Conservation (phyloP, 345 rosid genomes). For the Anastatica hierochuntica region DNA sequence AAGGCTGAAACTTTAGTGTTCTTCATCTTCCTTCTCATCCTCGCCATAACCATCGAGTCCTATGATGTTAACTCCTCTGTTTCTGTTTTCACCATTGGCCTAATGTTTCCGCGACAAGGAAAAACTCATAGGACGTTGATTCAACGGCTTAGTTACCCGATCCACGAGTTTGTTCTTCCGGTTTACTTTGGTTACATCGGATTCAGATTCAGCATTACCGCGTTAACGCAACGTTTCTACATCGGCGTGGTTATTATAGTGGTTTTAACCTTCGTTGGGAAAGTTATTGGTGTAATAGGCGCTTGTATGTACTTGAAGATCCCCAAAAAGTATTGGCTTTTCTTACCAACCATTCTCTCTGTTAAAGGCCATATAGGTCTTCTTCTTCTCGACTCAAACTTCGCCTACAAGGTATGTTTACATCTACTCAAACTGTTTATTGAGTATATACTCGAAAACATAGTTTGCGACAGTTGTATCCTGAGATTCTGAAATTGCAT, state of each 20-base stretch:
- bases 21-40: constrained; percentile 31
- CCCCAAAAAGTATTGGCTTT: constrained; percentile 39
- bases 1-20: constrained; percentile 48
- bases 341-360: constrained; percentile 51
- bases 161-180: constrained; percentile 68
- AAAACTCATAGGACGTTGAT: constrained; percentile 63
- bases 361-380: constrained; percentile 73
- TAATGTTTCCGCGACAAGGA: constrained; percentile 79
- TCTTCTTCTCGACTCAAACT: constrained; percentile 27
- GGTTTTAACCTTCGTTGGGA: constrained; percentile 34
- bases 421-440: not conserved
- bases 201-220: constrained; percentile 43
- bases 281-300: constrained; percentile 44
- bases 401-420: constrained; percentile 11
- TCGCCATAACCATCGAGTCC: constrained; percentile 35
- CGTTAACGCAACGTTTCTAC: constrained; percentile 2
- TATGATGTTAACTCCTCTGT: constrained; percentile 35
- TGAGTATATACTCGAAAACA: not conserved
- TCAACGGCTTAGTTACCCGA: constrained; percentile 50
- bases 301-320: constrained; percentile 49
- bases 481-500: too few relatives aligned
- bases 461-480: too few relatives aligned
- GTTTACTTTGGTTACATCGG: constrained; percentile 76
- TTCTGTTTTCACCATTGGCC: constrained; percentile 49
- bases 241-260: constrained; percentile 29